A percentile compares a stretch with the other conserved stretches of the same genome.
These are phyloP conservation scores for Penicillium sp. DNA, from an alignment of 2,329 filamentous ascomycete species.

Conservation along the genomic window DNA sequence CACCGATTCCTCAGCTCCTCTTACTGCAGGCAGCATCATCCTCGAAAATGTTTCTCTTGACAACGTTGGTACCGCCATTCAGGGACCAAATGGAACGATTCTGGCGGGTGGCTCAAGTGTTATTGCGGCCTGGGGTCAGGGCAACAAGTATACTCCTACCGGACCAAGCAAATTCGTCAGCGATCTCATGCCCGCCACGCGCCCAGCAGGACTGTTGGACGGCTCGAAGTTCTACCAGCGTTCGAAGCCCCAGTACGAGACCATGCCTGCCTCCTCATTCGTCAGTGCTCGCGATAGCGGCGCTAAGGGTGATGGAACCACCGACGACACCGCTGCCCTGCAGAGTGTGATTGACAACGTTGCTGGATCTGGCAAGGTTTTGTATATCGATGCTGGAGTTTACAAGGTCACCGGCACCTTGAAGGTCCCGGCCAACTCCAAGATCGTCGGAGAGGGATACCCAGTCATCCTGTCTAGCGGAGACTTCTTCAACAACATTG, in stretches of 20 bases:
- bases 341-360: not conserved
- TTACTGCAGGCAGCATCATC: not conserved
- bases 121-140: not conserved
- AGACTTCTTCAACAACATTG: not conserved
- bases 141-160: not conserved
- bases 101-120: not conserved
- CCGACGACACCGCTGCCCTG: conserved; percentile 44
- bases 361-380: not conserved
- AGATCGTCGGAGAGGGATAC: not conserved
- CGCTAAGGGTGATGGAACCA: conserved; percentile 57
- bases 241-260: conserved; percentile 22
- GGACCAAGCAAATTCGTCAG: not conserved
- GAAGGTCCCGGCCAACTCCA: not conserved
- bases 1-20: not conserved
- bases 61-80: not conserved
- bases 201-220: conserved; percentile 12
- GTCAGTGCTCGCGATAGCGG: conserved; percentile 6
- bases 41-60: not conserved
- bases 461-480: not conserved
- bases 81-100: not conserved
- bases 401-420: not conserved
- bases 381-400: not conserved
- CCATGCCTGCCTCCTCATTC: conserved; percentile 11
- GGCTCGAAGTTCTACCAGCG: conserved; percentile 17
- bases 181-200: conserved; percentile 6